These are phyloP conservation scores for Plasmodium coatneyi DNA, from an alignment of 169 alveolate species.

Conservation along the genomic window DNA sequence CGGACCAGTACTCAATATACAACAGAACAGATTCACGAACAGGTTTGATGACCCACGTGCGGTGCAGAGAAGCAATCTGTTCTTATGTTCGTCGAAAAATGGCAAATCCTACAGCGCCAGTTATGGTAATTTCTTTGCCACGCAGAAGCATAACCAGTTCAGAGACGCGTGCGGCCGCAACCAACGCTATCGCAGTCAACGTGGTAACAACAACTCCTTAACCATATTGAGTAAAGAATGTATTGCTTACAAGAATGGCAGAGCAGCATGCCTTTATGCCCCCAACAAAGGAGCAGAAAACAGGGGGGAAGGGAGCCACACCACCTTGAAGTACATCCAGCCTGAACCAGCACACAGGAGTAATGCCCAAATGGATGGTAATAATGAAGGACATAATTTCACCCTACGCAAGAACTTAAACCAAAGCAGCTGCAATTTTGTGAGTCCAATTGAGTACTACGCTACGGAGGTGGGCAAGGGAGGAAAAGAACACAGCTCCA, in stretches of 20 bases:
- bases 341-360: neutral
- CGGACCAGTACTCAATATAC: neutral
- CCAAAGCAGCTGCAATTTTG: neutral
- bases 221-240: neutral
- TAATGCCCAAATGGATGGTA: neutral
- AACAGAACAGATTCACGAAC: neutral
- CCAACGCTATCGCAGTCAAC: neutral
- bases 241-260: neutral
- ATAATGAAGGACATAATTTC: neutral
- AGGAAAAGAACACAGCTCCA: neutral
- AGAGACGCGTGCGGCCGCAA: neutral
- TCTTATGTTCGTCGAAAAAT: neutral
- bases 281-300: neutral
- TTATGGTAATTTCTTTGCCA: neutral
- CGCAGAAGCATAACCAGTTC: neutral
- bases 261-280: neutral
- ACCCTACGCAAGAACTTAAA: neutral
- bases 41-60: neutral
- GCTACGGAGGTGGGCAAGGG: neutral
- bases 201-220: neutral
- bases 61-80: neutral
- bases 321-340: neutral
- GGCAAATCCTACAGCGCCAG: neutral
- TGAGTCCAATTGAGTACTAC: constrained; percentile 1
- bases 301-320: neutral